Conservation (phyloP, 176 grass and related monocot genomes). For the Juncus inflexus region DNA sequence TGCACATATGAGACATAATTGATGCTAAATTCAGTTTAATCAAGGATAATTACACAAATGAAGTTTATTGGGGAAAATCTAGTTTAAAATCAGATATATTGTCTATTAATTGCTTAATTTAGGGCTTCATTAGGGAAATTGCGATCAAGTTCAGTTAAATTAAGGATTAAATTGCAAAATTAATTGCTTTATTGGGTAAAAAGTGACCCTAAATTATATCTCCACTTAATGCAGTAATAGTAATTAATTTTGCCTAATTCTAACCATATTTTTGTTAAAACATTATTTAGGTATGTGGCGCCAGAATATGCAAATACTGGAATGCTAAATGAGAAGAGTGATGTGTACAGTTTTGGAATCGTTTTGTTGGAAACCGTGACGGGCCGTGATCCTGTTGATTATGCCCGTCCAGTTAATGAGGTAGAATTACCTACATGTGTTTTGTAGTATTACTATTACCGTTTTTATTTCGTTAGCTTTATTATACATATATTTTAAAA, state of each 20-base stretch:
- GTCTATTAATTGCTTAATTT: too few species aligned
- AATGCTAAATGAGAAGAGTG: conserved; percentile 98
- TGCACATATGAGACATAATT: too few species aligned
- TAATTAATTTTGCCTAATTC: conserved; percentile 7
- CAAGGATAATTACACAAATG: too few species aligned
- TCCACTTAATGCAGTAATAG: background rate
- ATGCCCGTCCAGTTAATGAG: conserved; percentile 69
- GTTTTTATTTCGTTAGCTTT: background rate
- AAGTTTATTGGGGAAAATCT: too few species aligned
- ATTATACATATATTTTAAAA: too few species aligned
- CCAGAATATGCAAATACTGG: conserved; percentile 98
- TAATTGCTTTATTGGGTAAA: too few species aligned
- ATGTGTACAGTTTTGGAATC: conserved; percentile 96
- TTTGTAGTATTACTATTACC: background rate
- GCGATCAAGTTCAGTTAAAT: too few species aligned
- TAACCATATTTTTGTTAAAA: conserved; percentile 17
- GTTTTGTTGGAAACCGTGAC: conserved; percentile 90
- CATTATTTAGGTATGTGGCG: conserved; percentile 71
- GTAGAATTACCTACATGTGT: conserved; percentile 27
- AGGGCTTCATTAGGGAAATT: too few species aligned
- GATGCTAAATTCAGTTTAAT: too few species aligned
- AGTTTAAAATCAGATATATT: too few species aligned
- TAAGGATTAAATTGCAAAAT: too few species aligned
- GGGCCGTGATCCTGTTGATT: conserved; percentile 89
- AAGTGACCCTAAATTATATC: too few species aligned